phyloP scores from a whole-genome alignment of 805 yeast genomes.

The Teunomyces panamensis region DNA sequence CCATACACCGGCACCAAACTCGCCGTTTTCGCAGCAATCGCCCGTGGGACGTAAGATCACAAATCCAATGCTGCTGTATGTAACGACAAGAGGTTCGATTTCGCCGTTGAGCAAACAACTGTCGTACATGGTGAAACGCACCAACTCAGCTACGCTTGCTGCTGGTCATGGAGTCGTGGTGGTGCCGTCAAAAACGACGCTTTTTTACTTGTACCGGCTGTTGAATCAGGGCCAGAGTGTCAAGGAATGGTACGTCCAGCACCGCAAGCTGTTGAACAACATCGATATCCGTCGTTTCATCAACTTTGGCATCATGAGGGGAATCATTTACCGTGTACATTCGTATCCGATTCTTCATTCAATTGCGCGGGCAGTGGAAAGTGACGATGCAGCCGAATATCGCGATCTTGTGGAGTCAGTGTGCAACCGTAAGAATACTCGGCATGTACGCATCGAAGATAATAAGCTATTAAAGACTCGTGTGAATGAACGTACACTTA shows the following conservation, averaged over 20 bases:
- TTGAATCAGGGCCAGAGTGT: slow-evolving; percentile 75
- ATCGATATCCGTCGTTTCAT: slow-evolving; percentile 84
- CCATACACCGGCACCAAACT: slow-evolving; percentile 5
- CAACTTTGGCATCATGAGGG: slow-evolving; percentile 81
- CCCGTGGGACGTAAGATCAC: slow-evolving; percentile 1
- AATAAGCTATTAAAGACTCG: slow-evolving; percentile 10
- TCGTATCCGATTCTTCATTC: slow-evolving; percentile 63
- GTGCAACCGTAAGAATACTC: slow-evolving; percentile 5
- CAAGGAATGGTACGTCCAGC: slow-evolving; percentile 77
- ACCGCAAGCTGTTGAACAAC: slow-evolving; percentile 52
- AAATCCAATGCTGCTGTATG: slow-evolving; percentile 6
- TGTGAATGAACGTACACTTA: slow-evolving; percentile 14
- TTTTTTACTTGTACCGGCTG: slow-evolving; percentile 73
- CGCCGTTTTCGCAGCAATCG: slow-evolving; percentile 5
- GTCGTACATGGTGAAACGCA: slow-evolving; percentile 5
- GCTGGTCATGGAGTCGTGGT: slow-evolving; percentile 9
- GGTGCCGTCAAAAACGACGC: slow-evolving; percentile 60
- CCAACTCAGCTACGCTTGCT: slow-evolving; percentile 1
- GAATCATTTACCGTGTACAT: slow-evolving; percentile 76
- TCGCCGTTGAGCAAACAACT: slow-evolving; percentile 9
- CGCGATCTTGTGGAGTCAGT: slow-evolving; percentile 13
- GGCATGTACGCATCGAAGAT: slow-evolving; percentile 1
- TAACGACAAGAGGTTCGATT: slow-evolving; percentile 5
- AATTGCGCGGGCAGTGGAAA: slow-evolving; percentile 37
- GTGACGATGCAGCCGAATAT: slow-evolving; percentile 17